Evolutionary conservation across 192 early-diverging fungal species (phyloP), one percentile per base, ranked within the genome.

Genomic region (Obelidium mucronatum): DNA sequence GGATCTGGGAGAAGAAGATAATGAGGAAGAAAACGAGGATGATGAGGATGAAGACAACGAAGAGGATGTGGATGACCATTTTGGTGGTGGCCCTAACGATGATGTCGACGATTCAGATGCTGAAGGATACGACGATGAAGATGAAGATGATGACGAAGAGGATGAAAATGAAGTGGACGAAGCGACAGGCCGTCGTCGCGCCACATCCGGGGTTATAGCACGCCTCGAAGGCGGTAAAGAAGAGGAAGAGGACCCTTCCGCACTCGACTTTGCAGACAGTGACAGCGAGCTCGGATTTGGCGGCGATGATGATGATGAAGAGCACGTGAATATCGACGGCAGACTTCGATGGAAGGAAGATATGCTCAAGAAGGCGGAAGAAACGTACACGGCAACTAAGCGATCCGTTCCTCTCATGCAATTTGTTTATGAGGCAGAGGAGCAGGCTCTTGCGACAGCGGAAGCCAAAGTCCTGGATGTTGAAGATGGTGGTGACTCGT

Each of bases 401-500:
- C 62, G 77, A 75, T 91, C 94, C 24, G 81, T 92, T 63, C 95
- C 95, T 67, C 79, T 98, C 48, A 96, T 96, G 95, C 88, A 94
- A 37, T 77, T 96, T 0, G 93, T 99, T 35, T 99, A 99, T 76
- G 90, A 91, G 0, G 79, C 88, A 1, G 86, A 92, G 28, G 63
- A 76, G 30, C 30, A 76, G 34, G 53, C 22, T 8, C 28, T 61
- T 56, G 24, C 73, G 24, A 64, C 75, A 13, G 82, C 84, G 13
- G 86, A 85, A 24, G 83, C 68, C 60, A 87, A 82, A 42, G 76
- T 51, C 17, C 66, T 78, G 36, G 77, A 73, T 51, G 78, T 81
- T 6, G 81, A 82, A 17, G 84, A 86, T 31, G 89, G 78, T 2
- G 87, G 87, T 11, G 91, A 88, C 90, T 94, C 79, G 85, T 80